Evolutionary conservation across 177 flowering plant species (phyloP).

Genomic region (Tripterygium wilfordii): DNA sequence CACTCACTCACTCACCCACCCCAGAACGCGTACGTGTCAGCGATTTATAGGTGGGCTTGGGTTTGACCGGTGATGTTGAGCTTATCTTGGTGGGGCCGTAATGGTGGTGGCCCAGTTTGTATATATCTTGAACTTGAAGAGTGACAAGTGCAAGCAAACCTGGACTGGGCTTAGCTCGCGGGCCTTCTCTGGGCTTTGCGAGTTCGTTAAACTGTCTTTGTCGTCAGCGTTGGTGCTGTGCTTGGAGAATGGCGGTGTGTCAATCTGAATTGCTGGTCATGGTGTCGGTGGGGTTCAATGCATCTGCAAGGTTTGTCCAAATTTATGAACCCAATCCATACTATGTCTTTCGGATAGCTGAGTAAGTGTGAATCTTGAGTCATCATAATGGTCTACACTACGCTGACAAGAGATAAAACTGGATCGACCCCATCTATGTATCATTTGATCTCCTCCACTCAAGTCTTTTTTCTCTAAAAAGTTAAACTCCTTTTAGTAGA

Average conservation of each 20-base stretch:
- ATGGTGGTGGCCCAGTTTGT: slow-evolving; percentile 53
- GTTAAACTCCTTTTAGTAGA: too few species aligned
- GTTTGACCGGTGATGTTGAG: slow-evolving; percentile 60
- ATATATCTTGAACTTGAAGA: slow-evolving; percentile 35
- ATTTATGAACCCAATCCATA: too few species aligned
- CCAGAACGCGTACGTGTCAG: slow-evolving; percentile 49
- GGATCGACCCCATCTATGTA: too few species aligned
- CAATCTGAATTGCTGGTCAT: slow-evolving; percentile 49
- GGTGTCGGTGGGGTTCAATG: slow-evolving; percentile 75
- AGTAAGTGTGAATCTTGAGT: too few species aligned
- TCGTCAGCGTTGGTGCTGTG: slow-evolving; percentile 32
- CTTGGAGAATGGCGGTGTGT: slow-evolving; percentile 43
- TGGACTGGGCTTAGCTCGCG: slow-evolving; percentile 21
- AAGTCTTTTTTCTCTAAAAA: too few species aligned
- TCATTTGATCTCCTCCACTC: too few species aligned
- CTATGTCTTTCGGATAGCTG: too few species aligned
- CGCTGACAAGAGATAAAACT: too few species aligned
- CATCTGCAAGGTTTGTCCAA: slow-evolving; percentile 83
- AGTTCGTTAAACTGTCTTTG: slow-evolving; percentile 18
- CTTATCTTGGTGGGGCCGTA: slow-evolving; percentile 68
- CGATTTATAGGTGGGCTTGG: slow-evolving; percentile 47
- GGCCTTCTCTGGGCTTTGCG: slow-evolving; percentile 24
- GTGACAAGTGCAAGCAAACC: slow-evolving; percentile 12
- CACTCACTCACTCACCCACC: slow-evolving; percentile 26
- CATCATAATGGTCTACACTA: too few species aligned